Conservation (phyloP, 202 grass and related monocot species). For the Saccharum hybrid region DNA sequence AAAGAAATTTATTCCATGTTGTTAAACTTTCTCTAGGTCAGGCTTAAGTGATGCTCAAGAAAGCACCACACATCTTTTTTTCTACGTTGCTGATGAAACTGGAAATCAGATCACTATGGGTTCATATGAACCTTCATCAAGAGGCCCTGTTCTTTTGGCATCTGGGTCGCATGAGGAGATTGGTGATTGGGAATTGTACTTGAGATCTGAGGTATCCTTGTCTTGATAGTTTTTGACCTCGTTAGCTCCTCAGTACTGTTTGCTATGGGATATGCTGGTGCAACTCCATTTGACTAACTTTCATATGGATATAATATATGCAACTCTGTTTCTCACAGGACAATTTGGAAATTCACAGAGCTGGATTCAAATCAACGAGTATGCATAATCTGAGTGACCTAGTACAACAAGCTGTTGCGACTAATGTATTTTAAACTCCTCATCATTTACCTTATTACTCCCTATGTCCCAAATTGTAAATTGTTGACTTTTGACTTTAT, state of each 20-base stretch:
- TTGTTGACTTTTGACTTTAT: not conserved
- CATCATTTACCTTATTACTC: constrained; percentile 35
- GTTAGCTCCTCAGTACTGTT: constrained; percentile 7
- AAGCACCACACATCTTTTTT: constrained; percentile 75
- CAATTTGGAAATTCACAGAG: constrained; percentile 71
- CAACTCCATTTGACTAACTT: constrained; percentile 23
- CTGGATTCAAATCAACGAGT: constrained; percentile 82
- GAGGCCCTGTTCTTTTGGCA: constrained; percentile 80
- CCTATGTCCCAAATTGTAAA: not conserved
- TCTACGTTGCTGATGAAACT: constrained; percentile 86
- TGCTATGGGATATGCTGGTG: constrained; percentile 15
- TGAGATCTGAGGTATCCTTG: constrained; percentile 76
- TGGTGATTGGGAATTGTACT: constrained; percentile 79
- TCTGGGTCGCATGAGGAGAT: constrained; percentile 71
- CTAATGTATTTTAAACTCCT: constrained; percentile 69
- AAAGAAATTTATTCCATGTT: constrained; percentile 25
- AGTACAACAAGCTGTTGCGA: constrained; percentile 73
- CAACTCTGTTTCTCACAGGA: constrained; percentile 57
- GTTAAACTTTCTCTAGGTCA: constrained; percentile 54
- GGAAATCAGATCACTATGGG: constrained; percentile 72
- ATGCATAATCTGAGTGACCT: constrained; percentile 97
- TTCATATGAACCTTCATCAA: constrained; percentile 56
- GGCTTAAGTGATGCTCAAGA: constrained; percentile 64
- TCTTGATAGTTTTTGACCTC: constrained; percentile 25
- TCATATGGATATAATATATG: constrained; percentile 28